Evolutionary conservation across 768 basidiomycete genomes (phyloP), one percentile per base, ranked within the genome.

Genomic region (Trametopsis cervina): DNA sequence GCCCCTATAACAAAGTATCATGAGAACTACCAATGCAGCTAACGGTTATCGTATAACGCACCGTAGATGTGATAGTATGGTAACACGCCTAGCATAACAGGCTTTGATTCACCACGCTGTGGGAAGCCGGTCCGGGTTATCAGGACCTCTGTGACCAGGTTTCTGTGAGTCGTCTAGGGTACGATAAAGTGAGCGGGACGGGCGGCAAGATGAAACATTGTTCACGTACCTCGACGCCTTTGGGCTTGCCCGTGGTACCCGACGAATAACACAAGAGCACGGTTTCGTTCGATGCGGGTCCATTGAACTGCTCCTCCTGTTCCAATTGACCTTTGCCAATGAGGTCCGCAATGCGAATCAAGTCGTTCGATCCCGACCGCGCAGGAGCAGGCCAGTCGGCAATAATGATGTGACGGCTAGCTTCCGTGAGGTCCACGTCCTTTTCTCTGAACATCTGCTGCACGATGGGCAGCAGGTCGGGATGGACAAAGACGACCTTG

Each of bases 191-290:
- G n/a, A n/a, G n/a, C n/a, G 21, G 25, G 4, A 46, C 24, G 18
- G 26, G 17, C 9, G 25, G 23, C 2, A 20, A 35, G 2, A 37
- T 23, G 15, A 18, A 20, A 33, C 24, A 20, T 25, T 27, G 24
- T 25, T 9, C n/a, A 21, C 52, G 52, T n/a, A 67, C 69, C 53
- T 73, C 67, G 17, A 80, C 76, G 4, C 77, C 89, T 64, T 91
- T 92, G 2, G 89, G 81, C 53, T 80, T 80, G 1, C 88, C 85
- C 0, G 85, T 88, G 1, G 88, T 90, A 4, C 88, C 88, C 60
- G 66, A 67, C 4, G 66, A 69, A 49, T 88, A 88, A 49, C 83
- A 87, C 33, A 89, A 58, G 54, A 78, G 78, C 2, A 69, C 63
- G 0, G 87, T 87, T 56, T 85, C 80, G 45, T 80, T 59, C 1